Base-by-base conservation (phyloP, 352 stramenopile species). In the Phytophthora quininea region DNA sequence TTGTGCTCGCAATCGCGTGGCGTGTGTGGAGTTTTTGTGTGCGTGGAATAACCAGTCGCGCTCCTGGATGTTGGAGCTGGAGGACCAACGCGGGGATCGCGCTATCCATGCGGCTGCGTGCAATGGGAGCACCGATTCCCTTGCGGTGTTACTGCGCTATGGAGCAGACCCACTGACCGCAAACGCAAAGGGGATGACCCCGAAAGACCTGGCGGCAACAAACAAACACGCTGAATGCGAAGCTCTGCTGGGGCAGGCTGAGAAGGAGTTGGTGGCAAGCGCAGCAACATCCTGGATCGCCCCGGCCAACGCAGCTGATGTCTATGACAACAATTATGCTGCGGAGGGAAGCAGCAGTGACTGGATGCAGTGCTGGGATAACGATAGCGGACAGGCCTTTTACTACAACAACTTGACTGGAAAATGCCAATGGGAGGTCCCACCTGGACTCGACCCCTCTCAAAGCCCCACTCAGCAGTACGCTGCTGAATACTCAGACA, bases 341-440 rank as follows among this genome's bases (percentile, higher is more conserved):
- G 35, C 29, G 31, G 75, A 81, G 7, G 64, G 52, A 1, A 43
- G 37, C 14, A 68, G 27, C 38, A 54, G 15, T 9, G 59, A 68
- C 54, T 90, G 82, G 79, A 79, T 86, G 46, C 75, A 90, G 57
- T 90, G 82, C 67, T 88, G 77, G 79, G 82, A 90, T 53, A 85
- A 76, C 31, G 63, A 78, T 55, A 90, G 73, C 40, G 67, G 71
- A 2, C 76, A 84, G 30, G 64, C 79, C 1, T 90, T 90, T 30
- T 90, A 87, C 71, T 90, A 90, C 77, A 82, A 90, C 67, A 90
- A 90, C 47, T 58, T 85, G n/a, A 83, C 82, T 27, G 82, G 82
- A 19, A 88, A 88, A 54, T 90, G 82, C 45, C 82, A 90, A 60
- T 89, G 79, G 82, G 79, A 88, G 60, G 58, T 73, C 6, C 82